Evolutionary conservation across 1,284 basidiomycete species (phyloP), one percentile per base, ranked within the genome.

Genomic region (Somion occarium): DNA sequence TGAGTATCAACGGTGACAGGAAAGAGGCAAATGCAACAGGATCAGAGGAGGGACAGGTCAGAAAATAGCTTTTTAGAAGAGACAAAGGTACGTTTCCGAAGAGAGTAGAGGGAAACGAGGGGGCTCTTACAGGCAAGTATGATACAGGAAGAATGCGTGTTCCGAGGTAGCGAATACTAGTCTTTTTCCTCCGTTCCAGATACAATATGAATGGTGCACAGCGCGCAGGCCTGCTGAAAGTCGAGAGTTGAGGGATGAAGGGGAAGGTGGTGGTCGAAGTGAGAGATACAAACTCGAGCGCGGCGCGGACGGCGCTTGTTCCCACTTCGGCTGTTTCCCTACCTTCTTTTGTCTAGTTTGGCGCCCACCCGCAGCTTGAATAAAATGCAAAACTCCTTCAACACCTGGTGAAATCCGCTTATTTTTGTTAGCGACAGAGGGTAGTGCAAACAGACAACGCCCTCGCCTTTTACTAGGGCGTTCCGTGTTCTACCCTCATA

Each of bases 401-500:
- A 7, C 42, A 27, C 44, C 46, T 47, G 45, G 50, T 48, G 52
- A 43, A n/a, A 23, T 45, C 19, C 25, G 15, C 30, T 7, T 34
- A n/a, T 34, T 15, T 7, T 7, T 34, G 30, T 34, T 15, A 15
- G 7, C 30, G 15, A 15, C 30, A 34, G 30, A 34, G 7, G 30
- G 30, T 34, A 15, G 30, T 15, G 68, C 76, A 79, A 78, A 49
- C 61, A 68, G 61, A 74, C 70, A 76, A 78, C 72, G 73, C 75
- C 76, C 76, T 78, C 78, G 78, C 77, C 78, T 79, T 78, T 78
- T 78, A 79, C 78, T 79, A 79, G 77, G 76, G 76, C 73, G 70
- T 75, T 76, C 76, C 71, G 75, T 79, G 76, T 73, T 61, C 61
- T 67, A 63, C 65, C 69, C 66, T 70, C 67, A 64, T 53, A 53